phyloP scores from a whole-genome alignment of 2,329 filamentous ascomycete genomes.

The Ambrosiella xylebori region DNA sequence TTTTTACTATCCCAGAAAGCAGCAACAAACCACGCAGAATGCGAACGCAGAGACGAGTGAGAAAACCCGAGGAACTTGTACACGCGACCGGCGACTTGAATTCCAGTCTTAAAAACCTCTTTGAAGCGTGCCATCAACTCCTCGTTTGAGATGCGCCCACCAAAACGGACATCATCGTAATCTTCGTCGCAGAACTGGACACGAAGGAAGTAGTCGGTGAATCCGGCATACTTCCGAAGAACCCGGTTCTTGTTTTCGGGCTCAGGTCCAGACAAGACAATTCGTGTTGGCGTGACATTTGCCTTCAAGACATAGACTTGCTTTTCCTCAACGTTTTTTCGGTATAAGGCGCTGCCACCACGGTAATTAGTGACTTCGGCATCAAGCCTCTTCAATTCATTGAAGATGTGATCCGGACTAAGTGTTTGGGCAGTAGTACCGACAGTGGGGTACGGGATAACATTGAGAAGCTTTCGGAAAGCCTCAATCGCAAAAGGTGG shows the following conservation, averaged over 20 bases:
- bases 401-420: slow-evolving; percentile 24
- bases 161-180: slow-evolving; percentile 41
- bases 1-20: slow-evolving; percentile 25
- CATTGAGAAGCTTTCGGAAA: slow-evolving; percentile 32
- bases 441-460: slow-evolving; percentile 38
- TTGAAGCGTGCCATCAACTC: slow-evolving; percentile 43
- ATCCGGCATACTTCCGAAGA: slow-evolving; percentile 43
- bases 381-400: slow-evolving; percentile 17
- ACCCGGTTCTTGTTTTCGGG: slow-evolving; percentile 54
- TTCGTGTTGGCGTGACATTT: slow-evolving; percentile 41
- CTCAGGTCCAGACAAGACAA: slow-evolving; percentile 42
- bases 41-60: slow-evolving; percentile 56
- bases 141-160: slow-evolving; percentile 23
- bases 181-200: slow-evolving; percentile 62
- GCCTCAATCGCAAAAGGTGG: slow-evolving; percentile 33
- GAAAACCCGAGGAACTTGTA: slow-evolving; percentile 63
- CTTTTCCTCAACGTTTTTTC: slow-evolving; percentile 7
- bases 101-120: slow-evolving; percentile 36
- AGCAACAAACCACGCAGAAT: slow-evolving; percentile 49
- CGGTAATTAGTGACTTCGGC: slow-evolving; percentile 11
- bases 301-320: slow-evolving; percentile 17
- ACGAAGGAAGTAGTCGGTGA: slow-evolving; percentile 48
- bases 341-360: slow-evolving; percentile 11
- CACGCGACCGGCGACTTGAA: slow-evolving; percentile 43
- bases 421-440: slow-evolving; percentile 27